Base-by-base conservation (phyloP, 352 stramenopile genomes). In the Proteromonas lacertae region DNA sequence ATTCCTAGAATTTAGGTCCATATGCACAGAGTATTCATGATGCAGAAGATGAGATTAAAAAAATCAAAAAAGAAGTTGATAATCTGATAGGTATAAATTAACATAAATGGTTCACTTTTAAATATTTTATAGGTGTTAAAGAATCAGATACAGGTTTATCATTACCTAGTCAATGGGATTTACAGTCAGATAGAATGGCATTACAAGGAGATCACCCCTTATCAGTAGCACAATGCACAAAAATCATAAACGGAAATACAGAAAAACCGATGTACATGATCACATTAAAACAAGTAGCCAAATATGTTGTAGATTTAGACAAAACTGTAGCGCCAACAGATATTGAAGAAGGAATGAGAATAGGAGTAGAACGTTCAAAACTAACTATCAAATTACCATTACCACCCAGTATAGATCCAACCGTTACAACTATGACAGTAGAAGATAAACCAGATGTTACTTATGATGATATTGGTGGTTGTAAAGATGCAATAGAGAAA, bases 371-470 rank as follows among this genome's bases (percentile, higher is more conserved):
- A 47, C 62, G 71, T 40, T 81, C 70, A 35, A 87, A 62, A 45
- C 92, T 92, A 59, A 65, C 65, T 9, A 93, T 93, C 55, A 79
- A 93, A 53, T 90, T 92, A 53, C 79, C 83, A 8, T 48, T 99
- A 35, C 84, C 84, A 17, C 83, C 86, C 12, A 93, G 93, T 51
- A 96, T 97, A 57, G 87, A 99, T 62, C 80, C 87, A 4, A 92
- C 79, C 1, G 87, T 98, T 4, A 80, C 49, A 39, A 51, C 82
- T 4, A 88, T 92, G 81, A 94, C 82, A 9, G 84, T 98, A 13
- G 87, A 98, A 55, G 84, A 97, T 49, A 96, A 96, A 56, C 87
- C 84, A 4, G 84, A 97, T 61, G 83, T 97, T 9, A 98, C 87
- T 3, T 98, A 99, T 60, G 82, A 96, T 52, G 84, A 97, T 55